Percentiles rank a stretch among this genome's conserved stretches.
Conservation (phyloP, 805 yeast species). For the Candida fluviatilis region DNA sequence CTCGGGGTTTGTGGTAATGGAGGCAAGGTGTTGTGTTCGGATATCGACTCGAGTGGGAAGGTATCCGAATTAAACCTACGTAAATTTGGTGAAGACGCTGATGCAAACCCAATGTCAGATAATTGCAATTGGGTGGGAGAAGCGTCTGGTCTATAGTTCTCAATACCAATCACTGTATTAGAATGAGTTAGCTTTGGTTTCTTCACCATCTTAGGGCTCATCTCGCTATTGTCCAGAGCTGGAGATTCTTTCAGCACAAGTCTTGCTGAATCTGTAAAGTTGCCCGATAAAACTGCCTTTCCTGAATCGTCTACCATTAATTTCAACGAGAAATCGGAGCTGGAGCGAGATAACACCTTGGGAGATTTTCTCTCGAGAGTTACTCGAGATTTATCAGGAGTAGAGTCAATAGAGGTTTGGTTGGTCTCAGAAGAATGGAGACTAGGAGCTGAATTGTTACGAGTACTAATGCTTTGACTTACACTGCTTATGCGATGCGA, state of each 20-base stretch:
- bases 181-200: slow-evolving; percentile 21
- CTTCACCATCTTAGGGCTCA: slow-evolving; percentile 2
- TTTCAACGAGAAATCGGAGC: slow-evolving; percentile 26
- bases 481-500: too few species aligned
- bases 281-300: slow-evolving; percentile 32
- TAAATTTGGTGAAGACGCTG: slow-evolving; percentile 5
- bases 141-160: slow-evolving; percentile 7
- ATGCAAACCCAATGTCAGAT: not conserved
- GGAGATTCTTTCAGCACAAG: not conserved
- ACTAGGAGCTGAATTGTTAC: too few species aligned
- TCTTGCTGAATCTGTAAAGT: slow-evolving; percentile 10
- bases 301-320: slow-evolving; percentile 40
- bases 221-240: not conserved
- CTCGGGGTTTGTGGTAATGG: slow-evolving; percentile 35
- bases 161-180: slow-evolving; percentile 26
- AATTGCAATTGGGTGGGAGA: slow-evolving; percentile 1
- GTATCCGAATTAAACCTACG: slow-evolving; percentile 23
- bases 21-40: slow-evolving; percentile 3
- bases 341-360: not conserved
- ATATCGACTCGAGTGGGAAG: slow-evolving; percentile 3
- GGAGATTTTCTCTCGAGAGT: not conserved
- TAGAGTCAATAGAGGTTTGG: too few species aligned
- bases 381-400: not conserved
- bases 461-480: too few species aligned
- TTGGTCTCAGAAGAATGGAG: too few species aligned